Conservation (phyloP, 345 rosid species). For the Euclidium syriacum region DNA sequence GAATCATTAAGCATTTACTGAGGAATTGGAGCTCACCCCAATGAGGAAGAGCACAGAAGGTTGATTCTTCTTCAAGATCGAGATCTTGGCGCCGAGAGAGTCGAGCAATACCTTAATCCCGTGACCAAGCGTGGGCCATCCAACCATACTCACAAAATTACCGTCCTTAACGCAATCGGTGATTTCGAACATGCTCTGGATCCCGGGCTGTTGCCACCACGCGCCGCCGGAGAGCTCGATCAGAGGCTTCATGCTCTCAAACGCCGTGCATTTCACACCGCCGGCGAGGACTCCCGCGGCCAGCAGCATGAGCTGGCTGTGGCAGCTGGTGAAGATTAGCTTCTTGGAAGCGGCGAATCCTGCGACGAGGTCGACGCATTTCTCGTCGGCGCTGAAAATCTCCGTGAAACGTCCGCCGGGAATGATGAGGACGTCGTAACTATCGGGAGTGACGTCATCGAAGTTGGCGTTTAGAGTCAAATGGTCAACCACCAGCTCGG, state of each 20-base stretch:
- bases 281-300: slow-evolving; percentile 40
- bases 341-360: slow-evolving; percentile 35
- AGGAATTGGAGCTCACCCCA: slow-evolving; percentile 30
- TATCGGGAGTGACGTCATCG: slow-evolving; percentile 28
- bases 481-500: slow-evolving; percentile 41
- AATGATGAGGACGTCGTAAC: slow-evolving; percentile 40
- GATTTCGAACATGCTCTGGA: slow-evolving; percentile 36
- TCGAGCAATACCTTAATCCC: slow-evolving; percentile 32
- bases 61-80: slow-evolving; percentile 1
- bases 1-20: background rate
- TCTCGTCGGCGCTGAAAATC: slow-evolving; percentile 38
- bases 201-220: slow-evolving; percentile 47
- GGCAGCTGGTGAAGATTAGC: slow-evolving; percentile 45
- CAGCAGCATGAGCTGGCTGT: slow-evolving; percentile 42
- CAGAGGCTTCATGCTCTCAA: slow-evolving; percentile 40
- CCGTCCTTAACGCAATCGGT: slow-evolving; percentile 45
- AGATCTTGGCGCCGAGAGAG: slow-evolving; percentile 37
- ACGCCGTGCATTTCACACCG: slow-evolving; percentile 47
- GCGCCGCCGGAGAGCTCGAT: slow-evolving; percentile 43
- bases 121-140: slow-evolving; percentile 45
- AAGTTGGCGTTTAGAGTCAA: slow-evolving; percentile 40
- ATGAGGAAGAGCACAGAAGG: slow-evolving; percentile 37
- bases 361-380: slow-evolving; percentile 30
- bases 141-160: slow-evolving; percentile 38
- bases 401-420: slow-evolving; percentile 51